phyloP scores from a whole-genome alignment of 2,329 filamentous ascomycete genomes.

The Simplicillium aogashimaense region DNA sequence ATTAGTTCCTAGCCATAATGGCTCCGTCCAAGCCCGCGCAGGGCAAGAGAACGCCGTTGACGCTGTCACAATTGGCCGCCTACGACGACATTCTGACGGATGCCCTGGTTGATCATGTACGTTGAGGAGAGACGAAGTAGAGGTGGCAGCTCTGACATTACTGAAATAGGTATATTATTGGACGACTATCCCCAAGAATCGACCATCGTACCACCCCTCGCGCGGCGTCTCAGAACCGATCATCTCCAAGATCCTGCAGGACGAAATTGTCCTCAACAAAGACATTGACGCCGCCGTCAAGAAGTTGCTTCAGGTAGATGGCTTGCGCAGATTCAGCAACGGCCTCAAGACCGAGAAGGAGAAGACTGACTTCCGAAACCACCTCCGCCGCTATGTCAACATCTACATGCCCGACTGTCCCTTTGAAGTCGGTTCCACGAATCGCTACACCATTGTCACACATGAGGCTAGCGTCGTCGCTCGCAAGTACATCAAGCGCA shows the following conservation, averaged over 20 bases:
- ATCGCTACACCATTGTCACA: conserved; percentile 84
- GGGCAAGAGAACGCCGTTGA: conserved; percentile 62
- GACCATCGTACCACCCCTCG: conserved; percentile 73
- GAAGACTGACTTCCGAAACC: conserved; percentile 74
- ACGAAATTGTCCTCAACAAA: conserved; percentile 64
- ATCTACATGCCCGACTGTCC: conserved; percentile 91
- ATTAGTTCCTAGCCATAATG: conserved; percentile 16
- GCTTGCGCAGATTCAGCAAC: conserved; percentile 61
- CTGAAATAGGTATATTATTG: conserved; percentile 75
- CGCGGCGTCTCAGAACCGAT: conserved; percentile 64
- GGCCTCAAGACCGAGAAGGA: conserved; percentile 65
- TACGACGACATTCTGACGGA: conserved; percentile 97
- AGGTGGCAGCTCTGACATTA: no score
- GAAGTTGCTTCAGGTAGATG: conserved; percentile 61
- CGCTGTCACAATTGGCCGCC: conserved; percentile 74
- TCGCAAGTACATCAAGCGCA: conserved; percentile 65
- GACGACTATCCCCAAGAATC: conserved; percentile 93
- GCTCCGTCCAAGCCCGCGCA: conserved; percentile 22
- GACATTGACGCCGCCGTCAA: conserved; percentile 61
- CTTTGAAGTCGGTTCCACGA: conserved; percentile 85
- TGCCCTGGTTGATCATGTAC: conserved; percentile 87
- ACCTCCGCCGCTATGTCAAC: conserved; percentile 82
- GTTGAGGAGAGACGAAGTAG: conserved; percentile 21
- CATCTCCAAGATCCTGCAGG: conserved; percentile 50
- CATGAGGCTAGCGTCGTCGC: conserved; percentile 86